Conservation (phyloP, 1,284 basidiomycete species). For the Neonothopanus nambi region DNA sequence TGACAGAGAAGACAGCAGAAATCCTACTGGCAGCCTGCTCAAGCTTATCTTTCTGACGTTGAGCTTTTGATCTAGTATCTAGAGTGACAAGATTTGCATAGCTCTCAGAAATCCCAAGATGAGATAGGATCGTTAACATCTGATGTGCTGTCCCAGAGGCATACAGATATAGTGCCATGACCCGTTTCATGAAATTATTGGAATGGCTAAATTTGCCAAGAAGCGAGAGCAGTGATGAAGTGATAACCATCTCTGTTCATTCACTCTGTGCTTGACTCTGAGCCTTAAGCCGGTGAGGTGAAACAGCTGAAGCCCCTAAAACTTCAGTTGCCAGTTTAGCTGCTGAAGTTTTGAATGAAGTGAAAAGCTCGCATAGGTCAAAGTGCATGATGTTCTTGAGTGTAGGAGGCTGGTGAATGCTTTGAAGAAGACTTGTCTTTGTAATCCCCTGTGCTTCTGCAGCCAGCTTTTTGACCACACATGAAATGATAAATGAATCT, state of each 20-base stretch:
- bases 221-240: conserved; percentile 16
- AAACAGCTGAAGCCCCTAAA: conserved; percentile 4
- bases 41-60: too few relatives aligned
- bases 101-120: conserved; percentile 27
- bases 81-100: conserved; percentile 22
- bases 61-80: too few relatives aligned
- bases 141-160: conserved; percentile 31
- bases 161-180: conserved; percentile 35
- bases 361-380: not conserved
- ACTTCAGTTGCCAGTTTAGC: not conserved
- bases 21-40: too few relatives aligned
- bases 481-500: conserved; percentile 11
- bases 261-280: too few relatives aligned
- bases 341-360: not conserved
- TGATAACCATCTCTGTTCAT: too few relatives aligned
- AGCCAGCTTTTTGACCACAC: conserved; percentile 2
- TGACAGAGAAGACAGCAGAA: too few relatives aligned
- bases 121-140: conserved; percentile 26
- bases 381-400: not conserved
- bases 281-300: not conserved
- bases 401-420: not conserved
- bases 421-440: not conserved
- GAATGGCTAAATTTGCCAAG: conserved; percentile 31
- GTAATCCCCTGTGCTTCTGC: conserved; percentile 10
- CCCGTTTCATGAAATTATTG: conserved; percentile 29